Evolutionary conservation across 352 stramenopile genomes (phyloP).

Genomic region (Phytophthora quininea): DNA sequence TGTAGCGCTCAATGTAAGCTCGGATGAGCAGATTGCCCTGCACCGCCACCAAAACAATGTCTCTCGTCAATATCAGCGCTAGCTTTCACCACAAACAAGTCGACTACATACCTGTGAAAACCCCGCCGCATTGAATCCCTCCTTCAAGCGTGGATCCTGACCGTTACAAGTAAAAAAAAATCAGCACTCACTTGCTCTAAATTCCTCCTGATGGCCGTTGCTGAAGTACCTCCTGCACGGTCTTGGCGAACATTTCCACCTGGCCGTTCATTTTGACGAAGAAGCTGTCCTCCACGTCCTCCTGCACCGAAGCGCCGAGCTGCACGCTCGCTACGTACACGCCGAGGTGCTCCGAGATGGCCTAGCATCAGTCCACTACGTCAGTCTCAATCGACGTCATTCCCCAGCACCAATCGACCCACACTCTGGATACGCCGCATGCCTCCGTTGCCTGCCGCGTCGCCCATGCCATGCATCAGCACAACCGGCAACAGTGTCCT

Average conservation of each 20-base stretch:
- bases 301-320: conserved; percentile 77
- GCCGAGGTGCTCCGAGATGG: conserved; percentile 73
- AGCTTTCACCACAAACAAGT: not conserved
- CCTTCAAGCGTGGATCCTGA: conserved; percentile 78
- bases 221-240: conserved; percentile 60
- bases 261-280: conserved; percentile 93
- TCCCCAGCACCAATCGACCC: not conserved
- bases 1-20: conserved; percentile 94
- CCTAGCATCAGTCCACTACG: conserved; percentile 28
- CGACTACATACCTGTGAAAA: conserved; percentile 85
- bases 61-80: not conserved
- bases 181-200: conserved; percentile 8
- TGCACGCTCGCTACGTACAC: conserved; percentile 90
- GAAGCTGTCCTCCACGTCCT: conserved; percentile 94
- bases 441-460: conserved; percentile 90
- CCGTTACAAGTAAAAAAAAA: conserved; percentile 2
- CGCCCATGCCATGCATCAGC: conserved; percentile 95
- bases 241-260: conserved; percentile 90
- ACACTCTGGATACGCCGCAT: conserved; percentile 89
- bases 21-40: conserved; percentile 93
- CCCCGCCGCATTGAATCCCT: conserved; percentile 94
- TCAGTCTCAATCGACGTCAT: not conserved
- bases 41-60: not conserved
- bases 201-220: not conserved
- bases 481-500: conserved; percentile 64